These are phyloP conservation scores for Echites panduratus DNA, from an alignment of 257 asterid species.

Conservation along the genomic window DNA sequence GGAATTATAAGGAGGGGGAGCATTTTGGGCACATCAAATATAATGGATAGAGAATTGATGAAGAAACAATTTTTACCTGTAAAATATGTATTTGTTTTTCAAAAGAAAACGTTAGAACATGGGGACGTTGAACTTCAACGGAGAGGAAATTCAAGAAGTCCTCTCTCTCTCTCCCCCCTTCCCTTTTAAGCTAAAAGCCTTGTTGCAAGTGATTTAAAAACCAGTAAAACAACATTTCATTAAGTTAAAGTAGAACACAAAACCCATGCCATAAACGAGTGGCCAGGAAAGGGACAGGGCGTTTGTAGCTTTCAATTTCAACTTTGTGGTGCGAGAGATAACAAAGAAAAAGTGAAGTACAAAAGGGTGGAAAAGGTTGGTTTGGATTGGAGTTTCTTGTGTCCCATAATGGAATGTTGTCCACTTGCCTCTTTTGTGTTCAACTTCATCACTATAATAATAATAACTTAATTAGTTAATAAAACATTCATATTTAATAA, in stretches of 20 bases:
- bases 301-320: slow-evolving; percentile 35
- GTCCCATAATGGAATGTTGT: slow-evolving; percentile 24
- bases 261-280: slow-evolving; percentile 39
- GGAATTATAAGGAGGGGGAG: slow-evolving; percentile 27
- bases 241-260: slow-evolving; percentile 24
- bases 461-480: too few species aligned
- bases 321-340: slow-evolving; percentile 17
- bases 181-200: slow-evolving; percentile 39
- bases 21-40: slow-evolving; percentile 6
- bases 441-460: too few species aligned
- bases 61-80: slow-evolving; percentile 3
- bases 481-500: too few species aligned
- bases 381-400: slow-evolving; percentile 18
- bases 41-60: neutral
- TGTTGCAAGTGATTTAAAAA: slow-evolving; percentile 31
- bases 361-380: slow-evolving; percentile 11
- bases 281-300: slow-evolving; percentile 55
- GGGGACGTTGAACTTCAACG: neutral
- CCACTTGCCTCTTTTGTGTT: slow-evolving; percentile 19
- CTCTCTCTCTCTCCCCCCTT: slow-evolving; percentile 13
- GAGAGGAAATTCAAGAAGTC: slow-evolving; percentile 8
- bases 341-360: slow-evolving; percentile 12
- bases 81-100: slow-evolving; percentile 1
- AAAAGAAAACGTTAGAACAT: neutral
- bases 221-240: slow-evolving; percentile 5